Evolutionary conservation across 345 rosid species (phyloP).

Genomic region (Eucalyptus curtisii): DNA sequence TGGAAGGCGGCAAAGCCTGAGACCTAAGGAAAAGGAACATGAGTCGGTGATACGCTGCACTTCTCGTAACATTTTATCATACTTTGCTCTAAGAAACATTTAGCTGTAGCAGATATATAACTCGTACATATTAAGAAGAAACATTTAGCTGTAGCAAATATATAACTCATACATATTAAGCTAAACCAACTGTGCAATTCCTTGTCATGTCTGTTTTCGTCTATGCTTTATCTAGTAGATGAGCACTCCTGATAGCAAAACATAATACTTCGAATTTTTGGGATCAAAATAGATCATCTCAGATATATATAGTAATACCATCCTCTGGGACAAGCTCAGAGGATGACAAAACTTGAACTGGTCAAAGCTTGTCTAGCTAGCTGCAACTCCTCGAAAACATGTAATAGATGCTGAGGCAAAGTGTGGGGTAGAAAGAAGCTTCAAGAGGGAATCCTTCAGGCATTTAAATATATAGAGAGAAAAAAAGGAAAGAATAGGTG

Average conservation of each 20-base stretch:
- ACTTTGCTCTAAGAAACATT: neutral
- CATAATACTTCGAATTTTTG: neutral
- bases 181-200: neutral
- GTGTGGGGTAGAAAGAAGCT: neutral
- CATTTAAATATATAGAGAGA: neutral
- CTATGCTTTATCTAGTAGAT: neutral
- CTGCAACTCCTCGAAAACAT: neutral
- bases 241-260: neutral
- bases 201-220: neutral
- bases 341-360: neutral
- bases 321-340: neutral
- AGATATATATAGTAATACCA: neutral
- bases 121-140: neutral
- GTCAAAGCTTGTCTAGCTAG: neutral
- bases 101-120: neutral
- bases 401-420: neutral
- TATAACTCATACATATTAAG: neutral
- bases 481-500: neutral
- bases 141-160: neutral
- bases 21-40: neutral
- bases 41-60: neutral
- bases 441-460: neutral
- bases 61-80: neutral
- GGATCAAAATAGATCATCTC: neutral
- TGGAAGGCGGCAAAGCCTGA: conserved; percentile 62